Conservation (phyloP, 129 eudicot genomes). For the Cynara cardunculus region DNA sequence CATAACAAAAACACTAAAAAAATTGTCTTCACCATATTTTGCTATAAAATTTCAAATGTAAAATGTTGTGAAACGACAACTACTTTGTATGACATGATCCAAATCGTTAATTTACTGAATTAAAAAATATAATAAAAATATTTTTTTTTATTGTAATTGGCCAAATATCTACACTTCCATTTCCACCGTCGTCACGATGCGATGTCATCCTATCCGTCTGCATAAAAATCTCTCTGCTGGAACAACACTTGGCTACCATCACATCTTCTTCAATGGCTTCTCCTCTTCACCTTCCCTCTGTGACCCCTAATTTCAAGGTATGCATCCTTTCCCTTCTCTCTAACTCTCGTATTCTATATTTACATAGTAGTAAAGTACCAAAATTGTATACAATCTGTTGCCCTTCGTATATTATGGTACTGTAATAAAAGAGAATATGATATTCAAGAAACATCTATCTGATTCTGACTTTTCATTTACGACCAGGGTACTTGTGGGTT, state of each 20-base stretch:
- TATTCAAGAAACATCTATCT: background rate
- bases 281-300: slow-evolving; percentile 21
- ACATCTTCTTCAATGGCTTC: slow-evolving; percentile 29
- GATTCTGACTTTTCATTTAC: slow-evolving; percentile 1
- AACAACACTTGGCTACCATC: slow-evolving; percentile 1
- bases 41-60: no score
- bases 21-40: no score
- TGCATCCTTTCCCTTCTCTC: no score
- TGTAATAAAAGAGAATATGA: background rate
- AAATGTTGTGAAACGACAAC: no score
- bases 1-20: no score
- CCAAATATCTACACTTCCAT: background rate
- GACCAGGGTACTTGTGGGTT: slow-evolving; percentile 22
- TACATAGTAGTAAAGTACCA: background rate
- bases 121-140: no score
- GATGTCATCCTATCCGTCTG: slow-evolving; percentile 14
- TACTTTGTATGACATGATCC: no score
- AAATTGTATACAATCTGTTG: background rate
- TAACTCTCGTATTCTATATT: background rate
- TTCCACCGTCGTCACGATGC: background rate
- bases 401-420: background rate
- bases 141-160: background rate
- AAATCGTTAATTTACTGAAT: background rate
- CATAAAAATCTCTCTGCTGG: background rate
- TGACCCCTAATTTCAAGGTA: slow-evolving; percentile 26